Conservation (phyloP, 1,284 basidiomycete genomes). For the Coniferiporia weirii region DNA sequence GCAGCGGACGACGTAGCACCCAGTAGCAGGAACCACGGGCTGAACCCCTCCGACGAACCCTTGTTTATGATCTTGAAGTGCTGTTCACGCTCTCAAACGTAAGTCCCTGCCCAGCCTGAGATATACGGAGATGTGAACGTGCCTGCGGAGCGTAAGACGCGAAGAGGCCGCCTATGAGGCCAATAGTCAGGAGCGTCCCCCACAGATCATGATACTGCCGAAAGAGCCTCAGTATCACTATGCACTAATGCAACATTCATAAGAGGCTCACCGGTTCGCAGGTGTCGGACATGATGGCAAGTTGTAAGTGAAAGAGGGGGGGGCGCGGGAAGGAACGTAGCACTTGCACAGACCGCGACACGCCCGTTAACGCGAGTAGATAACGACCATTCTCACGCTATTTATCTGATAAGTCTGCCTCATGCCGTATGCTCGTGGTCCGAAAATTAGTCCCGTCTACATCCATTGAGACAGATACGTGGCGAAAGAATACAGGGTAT, state of each 20-base stretch:
- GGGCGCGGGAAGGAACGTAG: neutral
- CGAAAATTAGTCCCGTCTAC: no score
- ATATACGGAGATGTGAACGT: slow-evolving; percentile 19
- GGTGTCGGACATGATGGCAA: slow-evolving; percentile 12
- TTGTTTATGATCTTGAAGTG: slow-evolving; percentile 71
- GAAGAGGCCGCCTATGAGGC: slow-evolving; percentile 76
- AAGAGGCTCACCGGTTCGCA: slow-evolving; percentile 7
- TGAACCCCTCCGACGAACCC: slow-evolving; percentile 82
- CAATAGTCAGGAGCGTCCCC: slow-evolving; percentile 65
- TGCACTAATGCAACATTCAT: neutral
- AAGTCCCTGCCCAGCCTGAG: neutral
- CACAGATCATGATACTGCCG: slow-evolving; percentile 69
- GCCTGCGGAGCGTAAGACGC: slow-evolving; percentile 90
- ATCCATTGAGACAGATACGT: no score
- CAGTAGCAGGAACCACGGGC: slow-evolving; percentile 89
- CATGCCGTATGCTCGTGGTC: neutral
- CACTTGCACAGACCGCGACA: neutral
- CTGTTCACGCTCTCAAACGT: slow-evolving; percentile 31
- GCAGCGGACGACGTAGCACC: slow-evolving; percentile 84
- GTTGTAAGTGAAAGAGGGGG: neutral
- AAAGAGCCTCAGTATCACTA: neutral
- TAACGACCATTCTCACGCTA: neutral
- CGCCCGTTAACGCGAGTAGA: neutral
- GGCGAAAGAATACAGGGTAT: no score
- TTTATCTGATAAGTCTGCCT: neutral